phyloP scores from a whole-genome alignment of 1,139 yeast genomes.

The Saccharomyces hybrid region DNA sequence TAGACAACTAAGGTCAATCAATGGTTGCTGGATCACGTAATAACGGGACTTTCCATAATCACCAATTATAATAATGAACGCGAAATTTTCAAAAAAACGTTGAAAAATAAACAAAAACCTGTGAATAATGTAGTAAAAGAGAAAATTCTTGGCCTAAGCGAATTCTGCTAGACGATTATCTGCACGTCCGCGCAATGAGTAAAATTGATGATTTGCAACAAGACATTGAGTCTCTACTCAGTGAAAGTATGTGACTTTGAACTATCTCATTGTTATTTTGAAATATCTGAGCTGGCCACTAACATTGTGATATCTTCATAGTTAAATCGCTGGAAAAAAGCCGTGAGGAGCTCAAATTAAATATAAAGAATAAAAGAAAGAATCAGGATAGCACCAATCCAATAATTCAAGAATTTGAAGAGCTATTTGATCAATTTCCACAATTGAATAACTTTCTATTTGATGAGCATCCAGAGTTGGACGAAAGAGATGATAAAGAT shows the following conservation, averaged over 20 bases:
- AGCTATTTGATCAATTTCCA: constrained; percentile 19
- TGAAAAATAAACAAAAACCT: neutral
- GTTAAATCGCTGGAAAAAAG: constrained; percentile 12
- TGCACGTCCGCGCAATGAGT: constrained; percentile 9
- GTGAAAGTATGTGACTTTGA: constrained; percentile 14
- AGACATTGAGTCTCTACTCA: constrained; percentile 24
- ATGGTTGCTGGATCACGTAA: neutral
- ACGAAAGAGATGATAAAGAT: constrained; percentile 2
- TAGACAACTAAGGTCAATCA: neutral
- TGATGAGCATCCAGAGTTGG: constrained; percentile 5
- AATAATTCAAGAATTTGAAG: constrained; percentile 16
- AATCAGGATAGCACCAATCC: constrained; percentile 8
- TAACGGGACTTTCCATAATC: neutral
- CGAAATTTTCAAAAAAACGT: neutral
- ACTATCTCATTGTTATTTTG: neutral
- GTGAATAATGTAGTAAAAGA: neutral
- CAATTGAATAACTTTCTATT: constrained; percentile 17
- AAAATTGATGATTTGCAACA: constrained; percentile 22
- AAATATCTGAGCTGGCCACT: neutral
- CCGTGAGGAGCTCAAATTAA: constrained; percentile 9
- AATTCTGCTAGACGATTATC: neutral
- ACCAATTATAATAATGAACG: constrained; percentile 1
- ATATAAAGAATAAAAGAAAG: constrained; percentile 3
- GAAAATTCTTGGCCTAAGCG: neutral
- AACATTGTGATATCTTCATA: constrained; percentile 1